Percentiles rank a stretch among this genome's conserved stretches.
phyloP scores from a whole-genome alignment of 1,284 basidiomycete genomes.

The Tilletia indica region DNA sequence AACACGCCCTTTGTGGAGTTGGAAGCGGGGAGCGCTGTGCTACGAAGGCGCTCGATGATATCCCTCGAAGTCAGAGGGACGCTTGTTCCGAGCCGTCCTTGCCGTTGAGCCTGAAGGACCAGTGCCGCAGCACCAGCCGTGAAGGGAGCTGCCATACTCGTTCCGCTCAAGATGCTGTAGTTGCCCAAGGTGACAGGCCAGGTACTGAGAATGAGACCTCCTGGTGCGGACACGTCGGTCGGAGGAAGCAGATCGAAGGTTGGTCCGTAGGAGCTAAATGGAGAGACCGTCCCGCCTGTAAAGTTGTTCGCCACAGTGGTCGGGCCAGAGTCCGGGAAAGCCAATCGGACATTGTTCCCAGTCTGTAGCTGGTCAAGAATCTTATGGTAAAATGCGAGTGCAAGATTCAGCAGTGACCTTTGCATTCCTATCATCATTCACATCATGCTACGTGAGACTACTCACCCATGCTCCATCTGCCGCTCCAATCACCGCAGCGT shows the following conservation, averaged over 20 bases:
- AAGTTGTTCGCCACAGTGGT: slow-evolving; percentile 16
- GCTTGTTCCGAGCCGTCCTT: slow-evolving; percentile 4
- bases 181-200: slow-evolving; percentile 20
- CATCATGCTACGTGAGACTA: neutral
- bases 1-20: slow-evolving; percentile 20
- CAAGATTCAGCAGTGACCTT: neutral
- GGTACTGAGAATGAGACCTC: slow-evolving; percentile 18
- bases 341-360: slow-evolving; percentile 4
- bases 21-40: slow-evolving; percentile 16
- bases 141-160: slow-evolving; percentile 21
- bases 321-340: slow-evolving; percentile 15
- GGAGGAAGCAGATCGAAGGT: slow-evolving; percentile 17
- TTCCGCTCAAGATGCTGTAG: slow-evolving; percentile 20
- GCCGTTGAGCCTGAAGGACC: slow-evolving; percentile 17
- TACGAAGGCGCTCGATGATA: slow-evolving; percentile 19
- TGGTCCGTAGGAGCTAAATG: slow-evolving; percentile 20
- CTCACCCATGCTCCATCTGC: slow-evolving; percentile 21
- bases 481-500: slow-evolving; percentile 19
- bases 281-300: slow-evolving; percentile 20
- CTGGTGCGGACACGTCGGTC: slow-evolving; percentile 18
- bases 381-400: slow-evolving; percentile 5
- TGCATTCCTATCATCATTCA: neutral
- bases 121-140: slow-evolving; percentile 20
- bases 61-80: neutral
- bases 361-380: slow-evolving; percentile 19